phyloP scores from a whole-genome alignment of 116 monocot genomes.

The Iris pallida region DNA sequence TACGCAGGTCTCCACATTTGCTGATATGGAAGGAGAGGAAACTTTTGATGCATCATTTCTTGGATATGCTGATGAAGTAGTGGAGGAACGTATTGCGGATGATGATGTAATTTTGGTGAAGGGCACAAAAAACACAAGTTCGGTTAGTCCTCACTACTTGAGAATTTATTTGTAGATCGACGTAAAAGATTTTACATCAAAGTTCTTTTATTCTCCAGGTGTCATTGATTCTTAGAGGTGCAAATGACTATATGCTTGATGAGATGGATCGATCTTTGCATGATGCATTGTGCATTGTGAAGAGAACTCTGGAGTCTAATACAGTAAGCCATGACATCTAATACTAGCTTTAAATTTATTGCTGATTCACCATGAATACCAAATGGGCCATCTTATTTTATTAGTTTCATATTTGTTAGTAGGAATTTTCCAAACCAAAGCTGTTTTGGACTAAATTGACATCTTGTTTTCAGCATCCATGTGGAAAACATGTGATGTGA shows the following conservation, averaged over 20 bases:
- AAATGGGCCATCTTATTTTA: no score
- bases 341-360: background rate
- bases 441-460: no score
- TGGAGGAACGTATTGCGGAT: constrained; percentile 85
- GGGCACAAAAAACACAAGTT: constrained; percentile 80
- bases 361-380: no score
- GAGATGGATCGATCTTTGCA: constrained; percentile 96
- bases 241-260: constrained; percentile 97
- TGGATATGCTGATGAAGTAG: constrained; percentile 87
- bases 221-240: constrained; percentile 79
- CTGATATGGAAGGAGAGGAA: constrained; percentile 99
- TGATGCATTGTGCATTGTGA: constrained; percentile 89
- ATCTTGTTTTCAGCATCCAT: no score
- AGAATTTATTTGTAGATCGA: background rate
- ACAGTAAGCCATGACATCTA: constrained; percentile 38
- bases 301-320: constrained; percentile 92
- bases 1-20: constrained; percentile 84
- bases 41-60: constrained; percentile 88
- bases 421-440: no score
- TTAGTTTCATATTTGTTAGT: no score
- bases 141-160: constrained; percentile 44
- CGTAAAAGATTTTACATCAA: background rate
- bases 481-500: no score
- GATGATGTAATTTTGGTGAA: constrained; percentile 93
- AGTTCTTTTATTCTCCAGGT: constrained; percentile 19